Conservation (phyloP, 192 early-diverging fungal genomes). For the Chytriomyces sp. region DNA sequence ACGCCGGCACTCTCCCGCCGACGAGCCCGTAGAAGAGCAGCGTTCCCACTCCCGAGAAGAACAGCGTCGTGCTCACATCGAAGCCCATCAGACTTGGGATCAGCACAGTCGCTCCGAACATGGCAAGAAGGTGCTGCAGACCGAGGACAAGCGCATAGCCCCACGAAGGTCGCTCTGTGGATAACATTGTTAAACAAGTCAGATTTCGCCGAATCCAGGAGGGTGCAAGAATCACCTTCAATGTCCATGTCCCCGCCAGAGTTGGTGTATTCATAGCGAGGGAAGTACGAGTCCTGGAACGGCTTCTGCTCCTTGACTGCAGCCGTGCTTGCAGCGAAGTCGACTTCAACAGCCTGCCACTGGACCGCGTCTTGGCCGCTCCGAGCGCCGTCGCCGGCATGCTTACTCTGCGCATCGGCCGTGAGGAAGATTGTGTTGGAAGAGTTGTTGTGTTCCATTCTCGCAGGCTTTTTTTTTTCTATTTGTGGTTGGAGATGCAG, state of each 20-base stretch:
- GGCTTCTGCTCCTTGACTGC: not conserved
- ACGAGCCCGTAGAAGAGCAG: slow-evolving; percentile 59
- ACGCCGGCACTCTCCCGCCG: slow-evolving; percentile 63
- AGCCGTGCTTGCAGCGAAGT: no score
- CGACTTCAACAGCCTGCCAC: no score
- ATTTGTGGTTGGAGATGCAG: no score
- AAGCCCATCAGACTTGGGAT: slow-evolving; percentile 54
- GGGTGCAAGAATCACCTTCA: not conserved
- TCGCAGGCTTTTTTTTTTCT: no score
- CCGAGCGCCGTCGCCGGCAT: no score
- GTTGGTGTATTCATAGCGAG: not conserved
- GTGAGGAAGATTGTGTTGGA: no score
- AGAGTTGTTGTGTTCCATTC: no score
- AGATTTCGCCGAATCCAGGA: not conserved
- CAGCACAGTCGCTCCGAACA: slow-evolving; percentile 66
- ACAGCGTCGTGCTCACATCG: slow-evolving; percentile 52
- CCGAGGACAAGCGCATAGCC: slow-evolving; percentile 49
- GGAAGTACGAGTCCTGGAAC: not conserved
- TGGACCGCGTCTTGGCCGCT: no score
- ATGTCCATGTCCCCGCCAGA: not conserved
- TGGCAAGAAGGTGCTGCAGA: slow-evolving; percentile 60
- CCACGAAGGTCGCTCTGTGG: slow-evolving; percentile 45
- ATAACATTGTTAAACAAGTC: not conserved
- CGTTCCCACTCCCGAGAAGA: slow-evolving; percentile 62
- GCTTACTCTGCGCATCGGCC: no score